Base-by-base conservation (phyloP, 148 eudicot species). In the Drosera capensis region DNA sequence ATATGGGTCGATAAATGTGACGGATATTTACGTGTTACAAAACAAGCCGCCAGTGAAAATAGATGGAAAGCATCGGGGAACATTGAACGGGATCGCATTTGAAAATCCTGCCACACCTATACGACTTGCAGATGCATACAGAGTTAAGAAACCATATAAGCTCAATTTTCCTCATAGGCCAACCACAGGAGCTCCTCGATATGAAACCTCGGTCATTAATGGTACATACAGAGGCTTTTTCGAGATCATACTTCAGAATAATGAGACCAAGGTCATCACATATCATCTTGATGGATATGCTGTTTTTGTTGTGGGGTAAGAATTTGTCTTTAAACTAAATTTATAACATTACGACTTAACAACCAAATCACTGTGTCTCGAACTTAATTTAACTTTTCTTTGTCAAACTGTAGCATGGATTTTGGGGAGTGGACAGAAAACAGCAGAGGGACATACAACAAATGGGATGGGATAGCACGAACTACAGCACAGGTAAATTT, bases 391-490 rank as follows among this genome's bases (percentile, higher is more conserved):
- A 1, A 7, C 25, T 22, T 16, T 18, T 38, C 4, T 25, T 16
- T 43, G 21, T 5, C n/a, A n/a, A 59, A 22, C n/a, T 55, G 56
- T 70, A 90, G 99, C 55, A 78, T 90, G 88, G 99, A 68, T 9
- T 71, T 59, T 63, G 99, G 99, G 34, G 66, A 78, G 18, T 90
- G 99, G 99, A 70, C 82, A 1, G 69, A 73, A 37, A 71, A 79
- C 39, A 85, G 57, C 57, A 58, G 93, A 37, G 70, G 66, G 30
- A 62, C 64, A 28, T 90, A 90, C 51, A 79, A 90, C 52, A 78
- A 70, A 36, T 90, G 95, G 95, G 95, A 90, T 68, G 99, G 94
- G 17, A 77, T 90, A 45, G 60, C 71, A 29, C 95, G 99, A 54
- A 54, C 62, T 52, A 81, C 93, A 21, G 68, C 66, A 35, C 99